A percentile compares a stretch with the other conserved stretches of the same genome.
Evolutionary conservation across 169 alveolate species (phyloP).

Genomic region (Cryptosporidium felis): DNA sequence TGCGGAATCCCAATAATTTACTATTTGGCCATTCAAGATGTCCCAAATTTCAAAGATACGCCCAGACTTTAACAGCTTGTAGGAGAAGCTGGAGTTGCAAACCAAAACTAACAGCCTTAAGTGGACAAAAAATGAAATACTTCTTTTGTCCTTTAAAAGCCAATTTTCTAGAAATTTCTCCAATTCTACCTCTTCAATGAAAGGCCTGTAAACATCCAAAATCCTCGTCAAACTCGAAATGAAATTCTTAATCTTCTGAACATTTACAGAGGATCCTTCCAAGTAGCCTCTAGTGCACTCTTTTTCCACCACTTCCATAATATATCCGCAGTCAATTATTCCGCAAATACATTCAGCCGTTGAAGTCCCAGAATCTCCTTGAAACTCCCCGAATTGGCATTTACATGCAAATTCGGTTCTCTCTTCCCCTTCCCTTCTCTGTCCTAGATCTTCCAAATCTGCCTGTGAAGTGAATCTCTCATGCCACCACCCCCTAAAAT

Average conservation of each 20-base stretch:
- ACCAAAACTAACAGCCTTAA: constrained; percentile 10
- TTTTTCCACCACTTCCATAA: neutral
- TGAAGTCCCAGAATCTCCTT: neutral
- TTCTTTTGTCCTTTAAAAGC: constrained; percentile 22
- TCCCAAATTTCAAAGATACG: constrained; percentile 60
- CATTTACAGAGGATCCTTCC: neutral
- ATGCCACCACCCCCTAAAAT: constrained; percentile 60
- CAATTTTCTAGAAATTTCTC: constrained; percentile 5
- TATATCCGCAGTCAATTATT: constrained; percentile 2
- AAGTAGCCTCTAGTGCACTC: constrained; percentile 35
- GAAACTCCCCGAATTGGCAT: neutral
- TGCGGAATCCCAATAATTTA: constrained; percentile 44
- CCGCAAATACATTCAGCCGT: constrained; percentile 33
- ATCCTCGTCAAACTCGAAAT: constrained; percentile 23
- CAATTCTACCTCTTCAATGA: neutral
- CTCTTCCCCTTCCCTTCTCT: neutral
- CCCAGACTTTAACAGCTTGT: constrained; percentile 10
- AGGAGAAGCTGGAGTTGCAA: constrained; percentile 18
- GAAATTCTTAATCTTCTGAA: constrained; percentile 8
- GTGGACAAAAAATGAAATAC: constrained; percentile 29
- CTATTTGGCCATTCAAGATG: constrained; percentile 9
- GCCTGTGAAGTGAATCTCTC: neutral
- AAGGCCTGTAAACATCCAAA: constrained; percentile 33
- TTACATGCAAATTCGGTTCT: neutral
- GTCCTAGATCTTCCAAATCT: neutral